phyloP scores from a whole-genome alignment of 2,329 filamentous ascomycete genomes.

The Penicillium crustosum region DNA sequence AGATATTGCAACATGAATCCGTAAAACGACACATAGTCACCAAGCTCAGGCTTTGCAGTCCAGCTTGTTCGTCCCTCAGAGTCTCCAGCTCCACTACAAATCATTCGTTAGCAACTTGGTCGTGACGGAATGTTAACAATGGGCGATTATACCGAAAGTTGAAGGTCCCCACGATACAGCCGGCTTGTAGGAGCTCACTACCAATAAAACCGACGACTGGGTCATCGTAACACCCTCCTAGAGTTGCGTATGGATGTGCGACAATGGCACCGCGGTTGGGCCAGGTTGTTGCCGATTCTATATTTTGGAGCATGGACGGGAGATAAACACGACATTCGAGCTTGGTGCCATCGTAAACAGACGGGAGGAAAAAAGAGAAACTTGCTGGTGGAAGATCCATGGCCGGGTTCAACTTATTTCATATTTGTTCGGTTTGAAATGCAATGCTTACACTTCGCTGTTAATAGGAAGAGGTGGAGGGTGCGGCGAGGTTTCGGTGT shows the following conservation, averaged over 20 bases:
- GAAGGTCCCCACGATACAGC: conserved; percentile 80
- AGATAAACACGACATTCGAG: conserved; percentile 85
- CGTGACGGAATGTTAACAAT: not conserved
- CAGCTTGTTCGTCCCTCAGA: conserved; percentile 81
- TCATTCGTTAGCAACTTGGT: conserved; percentile 18
- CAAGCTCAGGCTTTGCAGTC: conserved; percentile 76
- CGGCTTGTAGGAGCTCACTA: conserved; percentile 63
- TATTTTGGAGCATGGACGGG: conserved; percentile 44
- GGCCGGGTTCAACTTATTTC: conserved; percentile 32
- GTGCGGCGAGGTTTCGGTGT: not conserved
- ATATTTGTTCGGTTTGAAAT: not conserved
- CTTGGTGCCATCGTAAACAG: conserved; percentile 71
- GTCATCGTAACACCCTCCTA: conserved; percentile 86
- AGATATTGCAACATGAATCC: conserved; percentile 77
- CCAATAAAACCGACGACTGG: conserved; percentile 68
- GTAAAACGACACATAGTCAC: conserved; percentile 80
- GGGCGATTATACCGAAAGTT: conserved; percentile 71
- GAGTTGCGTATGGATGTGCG: conserved; percentile 85
- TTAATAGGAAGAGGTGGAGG: conserved; percentile 1
- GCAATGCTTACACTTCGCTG: not conserved
- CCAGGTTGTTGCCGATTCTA: conserved; percentile 28
- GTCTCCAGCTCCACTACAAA: conserved; percentile 67
- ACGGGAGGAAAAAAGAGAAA: conserved; percentile 74
- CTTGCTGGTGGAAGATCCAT: conserved; percentile 39
- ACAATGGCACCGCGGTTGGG: conserved; percentile 61